These are phyloP conservation scores for Kuraishia piskuri DNA, from an alignment of 805 yeast genomes.

Conservation along the genomic window DNA sequence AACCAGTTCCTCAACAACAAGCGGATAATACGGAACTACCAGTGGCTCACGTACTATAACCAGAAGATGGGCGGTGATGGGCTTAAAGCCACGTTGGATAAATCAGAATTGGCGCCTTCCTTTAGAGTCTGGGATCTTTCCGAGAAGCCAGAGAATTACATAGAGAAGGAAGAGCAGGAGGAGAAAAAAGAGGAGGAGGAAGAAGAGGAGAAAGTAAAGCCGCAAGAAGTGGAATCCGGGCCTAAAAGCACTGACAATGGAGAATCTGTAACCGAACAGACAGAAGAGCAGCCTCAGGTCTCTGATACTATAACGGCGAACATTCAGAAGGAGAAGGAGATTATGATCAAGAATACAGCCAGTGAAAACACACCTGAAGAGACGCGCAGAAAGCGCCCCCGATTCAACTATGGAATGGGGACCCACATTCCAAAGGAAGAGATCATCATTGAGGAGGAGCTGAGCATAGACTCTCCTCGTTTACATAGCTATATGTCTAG, in stretches of 20 bases:
- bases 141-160: not conserved
- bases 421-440: slow-evolving; percentile 14
- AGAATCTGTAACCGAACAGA: not conserved
- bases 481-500: slow-evolving; percentile 22
- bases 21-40: slow-evolving; percentile 30
- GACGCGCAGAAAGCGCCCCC: not conserved
- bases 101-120: not conserved
- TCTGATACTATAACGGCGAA: not conserved
- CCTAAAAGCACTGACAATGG: not conserved
- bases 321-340: not conserved
- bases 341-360: not conserved
- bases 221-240: not conserved
- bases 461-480: slow-evolving; percentile 25
- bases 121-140: not conserved
- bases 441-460: slow-evolving; percentile 20
- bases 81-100: slow-evolving; percentile 4
- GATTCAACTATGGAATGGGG: slow-evolving; percentile 1
- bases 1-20: slow-evolving; percentile 34
- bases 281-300: not conserved
- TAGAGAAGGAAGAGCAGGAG: too few relatives aligned
- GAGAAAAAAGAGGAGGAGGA: not conserved
- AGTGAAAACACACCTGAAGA: not conserved
- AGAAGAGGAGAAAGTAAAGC: slow-evolving; percentile 3
- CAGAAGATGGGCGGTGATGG: slow-evolving; percentile 29
- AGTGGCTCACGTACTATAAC: slow-evolving; percentile 42